These are phyloP conservation scores for Solidago caesia DNA, from an alignment of 129 eudicot genomes.

Conservation along the genomic window DNA sequence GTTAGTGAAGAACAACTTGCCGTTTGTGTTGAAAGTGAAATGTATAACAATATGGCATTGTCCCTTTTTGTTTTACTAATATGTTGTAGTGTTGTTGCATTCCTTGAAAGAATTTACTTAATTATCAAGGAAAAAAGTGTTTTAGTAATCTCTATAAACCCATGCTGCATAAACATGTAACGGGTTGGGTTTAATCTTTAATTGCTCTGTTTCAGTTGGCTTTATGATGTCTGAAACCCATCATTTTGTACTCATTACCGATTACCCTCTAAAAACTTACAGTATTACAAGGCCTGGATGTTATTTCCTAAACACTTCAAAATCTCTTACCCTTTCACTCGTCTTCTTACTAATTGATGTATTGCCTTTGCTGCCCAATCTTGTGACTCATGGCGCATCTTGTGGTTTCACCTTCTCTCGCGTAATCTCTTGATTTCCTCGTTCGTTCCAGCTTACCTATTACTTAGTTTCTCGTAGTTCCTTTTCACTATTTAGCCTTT, in stretches of 20 bases:
- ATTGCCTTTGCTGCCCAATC: not conserved
- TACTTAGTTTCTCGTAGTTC: not conserved
- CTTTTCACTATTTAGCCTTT: not conserved
- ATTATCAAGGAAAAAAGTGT: not conserved
- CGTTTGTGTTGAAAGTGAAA: conserved; percentile 1
- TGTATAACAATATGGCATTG: not conserved
- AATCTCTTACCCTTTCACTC: too few species aligned
- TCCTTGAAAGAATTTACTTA: not conserved
- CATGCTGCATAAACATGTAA: too few species aligned
- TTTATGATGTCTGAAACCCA: too few species aligned
- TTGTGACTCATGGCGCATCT: not conserved
- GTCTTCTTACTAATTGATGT: not conserved
- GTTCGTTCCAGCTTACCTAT: not conserved
- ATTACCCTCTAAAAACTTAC: too few species aligned
- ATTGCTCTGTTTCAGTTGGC: too few species aligned
- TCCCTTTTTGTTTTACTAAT: not conserved
- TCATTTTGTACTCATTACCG: too few species aligned
- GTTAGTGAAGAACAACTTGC: not conserved
- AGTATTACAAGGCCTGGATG: too few species aligned
- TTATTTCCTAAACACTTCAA: too few species aligned
- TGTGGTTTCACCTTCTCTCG: not conserved
- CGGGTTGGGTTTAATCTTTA: too few species aligned
- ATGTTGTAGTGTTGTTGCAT: not conserved
- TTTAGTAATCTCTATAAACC: not conserved
- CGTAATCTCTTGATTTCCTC: not conserved